phyloP scores from a whole-genome alignment of 768 basidiomycete genomes.

The Suillus brevipes region DNA sequence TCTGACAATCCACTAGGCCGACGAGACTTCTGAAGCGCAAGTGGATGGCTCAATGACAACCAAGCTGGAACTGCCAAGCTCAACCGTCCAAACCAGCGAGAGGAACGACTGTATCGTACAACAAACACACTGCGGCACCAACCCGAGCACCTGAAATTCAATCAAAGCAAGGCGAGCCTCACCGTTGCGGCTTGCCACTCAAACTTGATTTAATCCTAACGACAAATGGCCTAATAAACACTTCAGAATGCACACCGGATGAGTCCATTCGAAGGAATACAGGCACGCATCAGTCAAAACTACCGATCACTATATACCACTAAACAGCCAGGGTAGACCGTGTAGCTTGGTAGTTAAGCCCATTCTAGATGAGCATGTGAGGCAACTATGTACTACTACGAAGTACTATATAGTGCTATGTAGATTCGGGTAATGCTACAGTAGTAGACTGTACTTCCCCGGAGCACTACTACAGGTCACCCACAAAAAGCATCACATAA shows the following conservation, averaged over 20 bases:
- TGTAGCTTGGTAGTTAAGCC: too few species aligned
- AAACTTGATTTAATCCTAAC: background rate
- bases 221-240: background rate
- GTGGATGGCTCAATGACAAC: too few species aligned
- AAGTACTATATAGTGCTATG: too few species aligned
- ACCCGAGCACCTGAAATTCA: background rate
- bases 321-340: too few species aligned
- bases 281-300: background rate
- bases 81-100: background rate
- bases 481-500: too few species aligned
- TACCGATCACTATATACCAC: too few species aligned
- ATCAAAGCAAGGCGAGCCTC: background rate
- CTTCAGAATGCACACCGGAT: background rate
- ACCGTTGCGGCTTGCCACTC: background rate
- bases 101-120: background rate
- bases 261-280: background rate
- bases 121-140: background rate
- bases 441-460: too few species aligned
- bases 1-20: conserved; percentile 58
- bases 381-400: too few species aligned
- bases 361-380: background rate
- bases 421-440: too few species aligned
- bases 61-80: too few species aligned
- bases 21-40: conserved; percentile 91
- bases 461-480: too few species aligned